Conservation (phyloP, 352 stramenopile species). For the Globisporangium recalcitrans region DNA sequence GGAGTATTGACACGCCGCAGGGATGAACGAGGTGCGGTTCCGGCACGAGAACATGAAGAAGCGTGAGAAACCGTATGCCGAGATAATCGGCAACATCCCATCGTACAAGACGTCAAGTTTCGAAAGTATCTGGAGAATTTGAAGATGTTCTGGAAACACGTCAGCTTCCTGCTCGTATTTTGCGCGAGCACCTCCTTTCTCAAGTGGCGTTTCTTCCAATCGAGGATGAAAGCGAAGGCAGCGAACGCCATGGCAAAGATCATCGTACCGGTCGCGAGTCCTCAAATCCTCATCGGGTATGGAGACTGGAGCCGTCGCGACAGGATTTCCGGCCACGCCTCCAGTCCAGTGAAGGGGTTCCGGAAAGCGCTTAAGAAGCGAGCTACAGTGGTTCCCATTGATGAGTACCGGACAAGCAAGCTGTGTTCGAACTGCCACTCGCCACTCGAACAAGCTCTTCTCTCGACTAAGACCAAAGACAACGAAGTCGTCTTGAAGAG, state of each 20-base stretch:
- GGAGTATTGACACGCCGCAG: conserved; percentile 6
- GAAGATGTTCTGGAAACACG: neutral
- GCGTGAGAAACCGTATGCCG: neutral
- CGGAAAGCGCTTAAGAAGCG: neutral
- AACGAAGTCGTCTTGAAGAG: conserved; percentile 4
- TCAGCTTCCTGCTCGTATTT: conserved; percentile 8
- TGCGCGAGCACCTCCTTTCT: neutral
- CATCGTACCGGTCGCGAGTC: neutral
- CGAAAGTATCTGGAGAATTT: neutral
- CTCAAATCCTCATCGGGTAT: neutral
- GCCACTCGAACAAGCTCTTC: neutral
- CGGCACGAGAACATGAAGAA: conserved; percentile 7
- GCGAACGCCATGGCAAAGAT: neutral
- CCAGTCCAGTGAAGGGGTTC: conserved; percentile 3
- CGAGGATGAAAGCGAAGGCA: neutral
- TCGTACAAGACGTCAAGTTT: conserved; percentile 8
- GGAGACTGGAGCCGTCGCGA: neutral
- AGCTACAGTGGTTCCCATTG: conserved; percentile 1
- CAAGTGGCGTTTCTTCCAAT: conserved; percentile 3
- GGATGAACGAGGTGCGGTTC: conserved; percentile 8
- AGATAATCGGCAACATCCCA: neutral
- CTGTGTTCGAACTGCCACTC: conserved; percentile 1
- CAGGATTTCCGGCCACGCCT: neutral
- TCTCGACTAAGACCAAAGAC: neutral
- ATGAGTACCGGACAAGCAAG: conserved; percentile 2